These are phyloP conservation scores for Hordeum vulgare DNA, from an alignment of 176 grass and related monocot genomes.

Conservation along the genomic window MorexV3_pseudomolecules_assembly NC_058519.1:285731169-285731668, in stretches of 20 bases:
- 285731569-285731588: too few species aligned
- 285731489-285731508: too few species aligned
- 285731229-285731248: neutral
- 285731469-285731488: too few species aligned
- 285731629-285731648: too few species aligned
- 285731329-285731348: neutral
- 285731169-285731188: neutral
- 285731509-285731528: too few species aligned
- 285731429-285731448: conserved; percentile 7
- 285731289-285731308: neutral
- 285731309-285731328: neutral
- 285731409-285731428: neutral
- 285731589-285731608: too few species aligned
- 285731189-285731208: neutral
- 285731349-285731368: neutral
- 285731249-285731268: neutral
- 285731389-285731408: neutral
- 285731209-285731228: neutral
- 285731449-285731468: too few species aligned
- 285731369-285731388: neutral
- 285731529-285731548: too few species aligned
- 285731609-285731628: too few species aligned
- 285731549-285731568: too few species aligned
- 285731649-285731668: too few species aligned
- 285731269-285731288: neutral